Evolutionary conservation across 2,329 filamentous ascomycete genomes (phyloP).

Genomic region (Colletotrichum neosansevieriae): DNA sequence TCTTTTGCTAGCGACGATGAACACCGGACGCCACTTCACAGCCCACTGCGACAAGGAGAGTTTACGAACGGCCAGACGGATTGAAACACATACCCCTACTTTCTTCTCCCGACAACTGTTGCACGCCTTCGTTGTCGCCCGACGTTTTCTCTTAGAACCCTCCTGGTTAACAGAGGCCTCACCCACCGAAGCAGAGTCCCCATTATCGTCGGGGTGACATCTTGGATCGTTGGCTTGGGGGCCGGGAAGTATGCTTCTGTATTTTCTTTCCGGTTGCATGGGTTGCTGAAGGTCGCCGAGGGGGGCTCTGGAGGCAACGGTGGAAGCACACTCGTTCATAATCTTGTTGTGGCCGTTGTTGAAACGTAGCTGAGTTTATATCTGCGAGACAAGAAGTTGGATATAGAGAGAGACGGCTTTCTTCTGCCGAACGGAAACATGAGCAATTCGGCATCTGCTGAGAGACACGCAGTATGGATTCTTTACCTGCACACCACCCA

Average conservation of each 20-base stretch:
- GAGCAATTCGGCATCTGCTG: background rate
- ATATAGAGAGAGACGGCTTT: too few relatives aligned
- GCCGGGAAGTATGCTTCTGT: conserved; percentile 31
- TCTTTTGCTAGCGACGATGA: background rate
- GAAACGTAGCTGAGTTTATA: background rate
- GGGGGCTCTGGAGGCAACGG: conserved; percentile 15
- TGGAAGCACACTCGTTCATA: conserved; percentile 7
- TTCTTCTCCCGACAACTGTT: conserved; percentile 34
- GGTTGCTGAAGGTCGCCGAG: conserved; percentile 16
- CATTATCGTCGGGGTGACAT: conserved; percentile 12
- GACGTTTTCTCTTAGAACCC: conserved; percentile 30
- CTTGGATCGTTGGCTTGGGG: background rate
- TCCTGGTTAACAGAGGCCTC: conserved; percentile 4
- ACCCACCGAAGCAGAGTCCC: background rate
- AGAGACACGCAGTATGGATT: background rate
- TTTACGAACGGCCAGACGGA: background rate
- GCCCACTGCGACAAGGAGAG: background rate
- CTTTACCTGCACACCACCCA: background rate
- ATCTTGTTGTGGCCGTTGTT: background rate
- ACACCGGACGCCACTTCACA: background rate
- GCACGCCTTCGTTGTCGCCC: conserved; percentile 18
- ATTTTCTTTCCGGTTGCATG: conserved; percentile 37
- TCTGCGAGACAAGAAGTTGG: too few relatives aligned
- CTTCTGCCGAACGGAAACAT: background rate
- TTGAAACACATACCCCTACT: conserved; percentile 28